Evolutionary conservation across 371 early-diverging fungal genomes (phyloP).

Genomic region (Thermomucor indicae-seudaticae): DNA sequence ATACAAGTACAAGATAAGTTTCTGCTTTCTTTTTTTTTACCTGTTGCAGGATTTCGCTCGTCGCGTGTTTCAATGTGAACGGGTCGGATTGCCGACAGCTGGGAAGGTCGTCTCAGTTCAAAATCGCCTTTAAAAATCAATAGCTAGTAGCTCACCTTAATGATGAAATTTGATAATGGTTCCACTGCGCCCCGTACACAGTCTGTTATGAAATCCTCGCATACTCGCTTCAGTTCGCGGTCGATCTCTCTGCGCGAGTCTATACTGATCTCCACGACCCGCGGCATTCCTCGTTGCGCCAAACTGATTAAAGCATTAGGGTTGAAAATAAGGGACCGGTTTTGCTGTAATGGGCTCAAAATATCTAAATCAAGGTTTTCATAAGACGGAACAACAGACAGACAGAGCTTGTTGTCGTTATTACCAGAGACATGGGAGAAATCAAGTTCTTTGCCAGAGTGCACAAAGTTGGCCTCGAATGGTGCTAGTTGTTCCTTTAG

Average conservation of each 20-base stretch:
- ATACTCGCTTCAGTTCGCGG: slow-evolving; percentile 63
- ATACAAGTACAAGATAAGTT: not conserved
- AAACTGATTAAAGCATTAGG: slow-evolving; percentile 48
- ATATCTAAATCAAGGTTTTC: slow-evolving; percentile 16
- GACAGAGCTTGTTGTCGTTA: too few species aligned
- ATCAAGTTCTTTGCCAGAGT: slow-evolving; percentile 66
- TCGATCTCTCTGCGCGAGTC: slow-evolving; percentile 67
- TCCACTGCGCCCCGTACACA: slow-evolving; percentile 61
- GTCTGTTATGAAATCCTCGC: slow-evolving; percentile 73
- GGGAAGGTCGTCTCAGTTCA: slow-evolving; percentile 18
- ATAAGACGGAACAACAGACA: not conserved
- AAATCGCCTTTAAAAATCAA: slow-evolving; percentile 10
- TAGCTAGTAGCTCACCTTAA: slow-evolving; percentile 49
- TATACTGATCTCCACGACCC: slow-evolving; percentile 51
- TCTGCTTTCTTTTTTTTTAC: slow-evolving; percentile 7
- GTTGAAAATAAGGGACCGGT: slow-evolving; percentile 32
- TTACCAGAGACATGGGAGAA: slow-evolving; percentile 59
- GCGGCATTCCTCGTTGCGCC: slow-evolving; percentile 58
- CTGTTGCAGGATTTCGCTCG: slow-evolving; percentile 3
- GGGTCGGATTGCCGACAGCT: slow-evolving; percentile 23
- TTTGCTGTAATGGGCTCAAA: slow-evolving; percentile 41
- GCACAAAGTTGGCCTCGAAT: slow-evolving; percentile 72
- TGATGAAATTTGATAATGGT: slow-evolving; percentile 62
- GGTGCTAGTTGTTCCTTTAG: slow-evolving; percentile 78
- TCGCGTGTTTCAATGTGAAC: slow-evolving; percentile 11